These are phyloP conservation scores for Acrocalymma vagum DNA, from an alignment of 2,329 filamentous ascomycete species.

Conservation along the genomic window DNA sequence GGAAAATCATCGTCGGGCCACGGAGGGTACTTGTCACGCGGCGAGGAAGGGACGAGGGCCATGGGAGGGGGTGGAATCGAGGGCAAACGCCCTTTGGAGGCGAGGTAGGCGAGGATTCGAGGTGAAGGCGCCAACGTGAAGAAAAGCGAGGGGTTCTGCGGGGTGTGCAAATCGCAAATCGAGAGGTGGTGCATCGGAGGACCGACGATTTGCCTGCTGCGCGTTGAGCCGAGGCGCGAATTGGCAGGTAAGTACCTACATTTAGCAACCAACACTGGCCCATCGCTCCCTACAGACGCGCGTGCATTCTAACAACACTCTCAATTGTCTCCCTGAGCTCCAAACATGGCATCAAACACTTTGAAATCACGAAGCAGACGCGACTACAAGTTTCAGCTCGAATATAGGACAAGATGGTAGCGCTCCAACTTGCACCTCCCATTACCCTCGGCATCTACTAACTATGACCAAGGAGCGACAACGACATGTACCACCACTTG, in stretches of 20 bases:
- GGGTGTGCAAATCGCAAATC: neutral
- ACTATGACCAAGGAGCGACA: slow-evolving; percentile 73
- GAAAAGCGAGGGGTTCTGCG: slow-evolving; percentile 13
- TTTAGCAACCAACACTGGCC: too few species aligned
- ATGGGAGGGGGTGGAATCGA: slow-evolving; percentile 46
- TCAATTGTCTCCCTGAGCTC: neutral
- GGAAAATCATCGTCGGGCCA: slow-evolving; percentile 44
- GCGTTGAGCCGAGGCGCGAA: slow-evolving; percentile 1
- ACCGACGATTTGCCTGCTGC: slow-evolving; percentile 10
- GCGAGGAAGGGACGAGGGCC: slow-evolving; percentile 50
- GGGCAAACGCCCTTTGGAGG: slow-evolving; percentile 55
- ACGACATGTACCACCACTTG: slow-evolving; percentile 94
- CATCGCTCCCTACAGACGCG: neutral
- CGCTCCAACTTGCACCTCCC: neutral
- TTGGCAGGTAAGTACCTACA: neutral
- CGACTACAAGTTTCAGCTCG: slow-evolving; percentile 81
- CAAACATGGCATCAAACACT: slow-evolving; percentile 34
- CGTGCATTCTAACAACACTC: neutral
- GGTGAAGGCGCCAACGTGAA: slow-evolving; percentile 59
- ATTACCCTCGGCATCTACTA: slow-evolving; percentile 5
- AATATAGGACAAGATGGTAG: slow-evolving; percentile 90
- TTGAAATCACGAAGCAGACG: slow-evolving; percentile 69
- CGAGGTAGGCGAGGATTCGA: slow-evolving; percentile 60
- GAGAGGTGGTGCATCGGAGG: slow-evolving; percentile 9
- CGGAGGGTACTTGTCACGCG: slow-evolving; percentile 40